Percentiles rank a stretch among this genome's conserved stretches.
Evolutionary conservation across 306 rosid genomes (phyloP).

Genomic region (Dalbergia oliveri): DNA sequence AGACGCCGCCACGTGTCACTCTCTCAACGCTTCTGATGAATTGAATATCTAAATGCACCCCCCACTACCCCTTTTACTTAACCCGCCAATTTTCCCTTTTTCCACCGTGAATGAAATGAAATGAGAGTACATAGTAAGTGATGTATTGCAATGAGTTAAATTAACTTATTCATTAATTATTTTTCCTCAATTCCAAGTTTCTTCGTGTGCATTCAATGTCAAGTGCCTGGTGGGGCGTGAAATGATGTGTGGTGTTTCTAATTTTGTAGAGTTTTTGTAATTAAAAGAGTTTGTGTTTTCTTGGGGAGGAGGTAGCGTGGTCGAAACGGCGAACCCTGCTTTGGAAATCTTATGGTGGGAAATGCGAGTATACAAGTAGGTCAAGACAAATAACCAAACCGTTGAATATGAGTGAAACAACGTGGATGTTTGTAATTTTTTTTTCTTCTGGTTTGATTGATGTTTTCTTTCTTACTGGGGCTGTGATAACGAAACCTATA

Average conservation of each 20-base stretch:
- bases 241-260: slow-evolving; percentile 58
- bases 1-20: slow-evolving; percentile 73
- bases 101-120: not conserved
- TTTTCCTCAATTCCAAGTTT: slow-evolving; percentile 15
- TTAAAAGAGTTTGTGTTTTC: slow-evolving; percentile 23
- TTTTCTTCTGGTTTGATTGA: not conserved
- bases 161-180: slow-evolving; percentile 54
- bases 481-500: not conserved
- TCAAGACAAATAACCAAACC: slow-evolving; percentile 34
- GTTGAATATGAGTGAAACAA: slow-evolving; percentile 53
- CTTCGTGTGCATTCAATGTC: slow-evolving; percentile 55
- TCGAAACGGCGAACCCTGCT: slow-evolving; percentile 68
- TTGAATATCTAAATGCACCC: not conserved
- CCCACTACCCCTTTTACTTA: not conserved
- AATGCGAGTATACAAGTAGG: not conserved
- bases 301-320: slow-evolving; percentile 78
- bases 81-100: too few species aligned
- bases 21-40: slow-evolving; percentile 71
- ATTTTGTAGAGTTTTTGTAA: slow-evolving; percentile 11
- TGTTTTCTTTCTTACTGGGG: not conserved
- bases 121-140: slow-evolving; percentile 16
- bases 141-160: not conserved
- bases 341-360: slow-evolving; percentile 60
- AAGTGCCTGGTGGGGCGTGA: slow-evolving; percentile 48
- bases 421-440: slow-evolving; percentile 44